A percentile compares a stretch with the other conserved stretches of the same genome.
These are phyloP conservation scores for Digitaria exilis DNA, from an alignment of 202 grass and related monocot genomes.

Conservation along the genomic window DNA sequence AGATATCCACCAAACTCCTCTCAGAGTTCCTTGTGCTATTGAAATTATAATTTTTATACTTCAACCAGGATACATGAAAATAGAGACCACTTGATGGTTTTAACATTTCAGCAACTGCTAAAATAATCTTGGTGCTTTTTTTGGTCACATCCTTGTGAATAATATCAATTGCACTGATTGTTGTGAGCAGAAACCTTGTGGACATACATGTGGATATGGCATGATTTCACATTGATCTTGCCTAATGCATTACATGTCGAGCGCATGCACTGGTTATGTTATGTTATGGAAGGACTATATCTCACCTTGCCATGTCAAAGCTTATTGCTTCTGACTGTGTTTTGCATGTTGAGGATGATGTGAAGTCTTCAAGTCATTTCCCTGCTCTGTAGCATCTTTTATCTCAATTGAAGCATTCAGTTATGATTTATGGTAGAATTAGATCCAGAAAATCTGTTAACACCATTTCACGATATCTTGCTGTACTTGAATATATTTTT, in stretches of 20 bases:
- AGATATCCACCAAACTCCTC: constrained; percentile 34
- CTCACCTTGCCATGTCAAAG: constrained; percentile 6
- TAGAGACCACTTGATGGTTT: not conserved
- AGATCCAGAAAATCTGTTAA: not conserved
- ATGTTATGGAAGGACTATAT: constrained; percentile 15
- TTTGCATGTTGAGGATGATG: constrained; percentile 12
- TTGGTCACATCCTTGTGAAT: not conserved
- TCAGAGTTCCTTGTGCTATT: constrained; percentile 26
- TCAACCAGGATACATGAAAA: constrained; percentile 26
- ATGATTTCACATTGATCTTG: constrained; percentile 5
- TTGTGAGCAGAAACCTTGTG: not conserved
- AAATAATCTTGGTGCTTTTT: constrained; percentile 16
- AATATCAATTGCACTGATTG: not conserved
- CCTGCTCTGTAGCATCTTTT: not conserved
- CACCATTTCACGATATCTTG: constrained; percentile 16
- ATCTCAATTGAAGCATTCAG: constrained; percentile 3
- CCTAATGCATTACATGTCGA: not conserved
- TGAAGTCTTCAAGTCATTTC: constrained; percentile 16
- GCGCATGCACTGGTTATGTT: not conserved
- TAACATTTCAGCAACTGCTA: constrained; percentile 15
- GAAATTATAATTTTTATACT: constrained; percentile 9
- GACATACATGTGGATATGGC: not conserved
- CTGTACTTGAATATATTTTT: constrained; percentile 30
- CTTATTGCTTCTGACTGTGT: constrained; percentile 15
- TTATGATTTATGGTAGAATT: not conserved